Evolutionary conservation across 2,329 filamentous ascomycete genomes (phyloP), one percentile per base, ranked within the genome.

Genomic region (Venturia asperata): DNA sequence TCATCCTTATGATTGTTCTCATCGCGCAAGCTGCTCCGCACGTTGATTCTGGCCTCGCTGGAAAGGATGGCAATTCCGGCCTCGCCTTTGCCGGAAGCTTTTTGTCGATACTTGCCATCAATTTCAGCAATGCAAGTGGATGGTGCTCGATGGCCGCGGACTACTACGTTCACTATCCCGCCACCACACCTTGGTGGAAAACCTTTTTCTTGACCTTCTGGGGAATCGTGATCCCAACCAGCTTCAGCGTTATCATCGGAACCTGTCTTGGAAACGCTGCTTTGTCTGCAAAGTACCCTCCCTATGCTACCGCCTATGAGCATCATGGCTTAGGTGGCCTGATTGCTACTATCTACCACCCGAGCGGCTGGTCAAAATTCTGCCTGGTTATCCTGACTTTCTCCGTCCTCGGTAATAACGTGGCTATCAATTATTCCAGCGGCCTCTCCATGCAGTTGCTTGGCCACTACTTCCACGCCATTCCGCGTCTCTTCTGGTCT

Each of bases 401-500:
- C 52, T 76, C 74, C 62, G 77, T 77, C 64, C 75, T 80, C 68
- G 78, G 77, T 66, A 78, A 78, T 68, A 79, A 79, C 70, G 77
- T 77, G 68, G 77, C 78, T 1, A 79, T 78, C 69, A 78, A 79
- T 74, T 91, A 81, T 71, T 76, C 73, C 61, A 75, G 76, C 21
- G 78, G 78, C 1, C 73, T 81, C 15, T 76, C 76, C 24, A 76
- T 79, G 67, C 78, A 80, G 72, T 76, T 80, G 69, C 78, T 82
- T 68, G 76, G 78, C 34, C 75, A 78, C 64, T 77, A 77, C 34
- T 77, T 78, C 45, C 78, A 80, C n/a, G 81, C 79, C 19, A 79
- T 83, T 49, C 83, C 80, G 34, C 81, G 79, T 58, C 77, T 80
- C 67, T 73, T 81, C 68, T 81, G 79, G 79, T 78, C 77, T 6